phyloP scores from a whole-genome alignment of 2,329 filamentous ascomycete genomes.

The Alternaria tenuissima region DNA sequence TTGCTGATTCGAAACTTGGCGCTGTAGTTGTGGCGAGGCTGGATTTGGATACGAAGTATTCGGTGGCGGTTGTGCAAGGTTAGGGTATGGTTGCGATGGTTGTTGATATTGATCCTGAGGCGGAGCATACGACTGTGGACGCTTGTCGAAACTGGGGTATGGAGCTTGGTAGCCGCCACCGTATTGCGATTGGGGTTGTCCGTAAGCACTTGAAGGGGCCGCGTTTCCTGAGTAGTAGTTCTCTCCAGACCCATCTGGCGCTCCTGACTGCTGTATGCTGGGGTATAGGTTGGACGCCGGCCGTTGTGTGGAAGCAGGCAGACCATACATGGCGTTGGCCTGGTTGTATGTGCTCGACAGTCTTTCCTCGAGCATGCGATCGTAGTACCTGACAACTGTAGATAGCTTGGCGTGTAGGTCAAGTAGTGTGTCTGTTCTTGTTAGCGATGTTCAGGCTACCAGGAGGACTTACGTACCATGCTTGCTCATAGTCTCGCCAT shows the following conservation, averaged over 20 bases:
- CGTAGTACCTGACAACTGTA: slow-evolving; percentile 96
- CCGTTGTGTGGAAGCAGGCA: slow-evolving; percentile 47
- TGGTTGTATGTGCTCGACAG: slow-evolving; percentile 92
- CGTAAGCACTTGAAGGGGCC: slow-evolving; percentile 58
- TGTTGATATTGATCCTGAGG: slow-evolving; percentile 45
- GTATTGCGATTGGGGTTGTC: slow-evolving; percentile 62
- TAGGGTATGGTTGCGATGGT: slow-evolving; percentile 48
- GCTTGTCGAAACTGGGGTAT: slow-evolving; percentile 50
- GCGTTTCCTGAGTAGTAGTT: slow-evolving; percentile 81
- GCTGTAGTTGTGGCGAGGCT: slow-evolving; percentile 50
- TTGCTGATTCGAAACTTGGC: slow-evolving; percentile 43
- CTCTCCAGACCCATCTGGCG: slow-evolving; percentile 64
- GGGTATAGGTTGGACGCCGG: slow-evolving; percentile 73
- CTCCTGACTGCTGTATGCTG: slow-evolving; percentile 59
- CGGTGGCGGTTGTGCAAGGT: slow-evolving; percentile 37
- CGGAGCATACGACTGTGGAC: slow-evolving; percentile 37
- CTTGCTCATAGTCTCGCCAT: slow-evolving; percentile 99
- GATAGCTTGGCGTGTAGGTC: slow-evolving; percentile 95
- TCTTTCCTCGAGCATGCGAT: slow-evolving; percentile 96
- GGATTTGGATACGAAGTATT: slow-evolving; percentile 42
- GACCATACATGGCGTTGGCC: slow-evolving; percentile 60
- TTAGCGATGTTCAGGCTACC: slow-evolving; percentile 43
- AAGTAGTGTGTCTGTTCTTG: slow-evolving; percentile 77
- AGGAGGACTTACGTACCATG: slow-evolving; percentile 70
- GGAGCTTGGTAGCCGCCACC: slow-evolving; percentile 51